Conservation (phyloP, 2,329 filamentous ascomycete genomes). For the Trichoderma lentiforme region DNA sequence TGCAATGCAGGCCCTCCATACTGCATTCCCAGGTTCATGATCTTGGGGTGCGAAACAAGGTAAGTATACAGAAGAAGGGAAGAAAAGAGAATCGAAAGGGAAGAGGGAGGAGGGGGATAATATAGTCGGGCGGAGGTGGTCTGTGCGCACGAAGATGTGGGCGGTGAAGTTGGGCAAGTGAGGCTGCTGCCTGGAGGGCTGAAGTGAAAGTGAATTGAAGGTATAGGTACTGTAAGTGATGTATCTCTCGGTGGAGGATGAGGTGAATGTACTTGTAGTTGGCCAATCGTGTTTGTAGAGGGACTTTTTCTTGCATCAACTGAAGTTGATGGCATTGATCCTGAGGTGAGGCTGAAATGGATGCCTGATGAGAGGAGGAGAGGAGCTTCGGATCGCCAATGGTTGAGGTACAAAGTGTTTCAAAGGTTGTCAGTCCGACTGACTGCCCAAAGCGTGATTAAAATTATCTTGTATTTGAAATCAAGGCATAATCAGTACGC, state of each 20-base stretch:
- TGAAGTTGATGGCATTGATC: not conserved
- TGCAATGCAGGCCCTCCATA: slow-evolving; percentile 51
- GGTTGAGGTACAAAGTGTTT: not conserved
- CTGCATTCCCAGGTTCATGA: not conserved
- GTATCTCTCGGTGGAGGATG: not conserved
- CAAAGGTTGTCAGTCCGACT: not conserved
- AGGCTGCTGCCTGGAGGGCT: slow-evolving; percentile 6
- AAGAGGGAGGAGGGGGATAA: not conserved
- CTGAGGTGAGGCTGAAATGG: not conserved
- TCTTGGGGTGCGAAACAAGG: slow-evolving; percentile 38
- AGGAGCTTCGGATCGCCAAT: not conserved
- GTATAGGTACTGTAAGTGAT: not conserved
- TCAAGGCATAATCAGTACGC: too few species aligned
- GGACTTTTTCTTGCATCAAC: not conserved
- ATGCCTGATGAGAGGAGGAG: not conserved
- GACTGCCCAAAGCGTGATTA: not conserved
- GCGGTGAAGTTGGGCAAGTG: slow-evolving; percentile 16
- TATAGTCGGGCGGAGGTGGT: slow-evolving; percentile 15
- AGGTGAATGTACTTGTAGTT: not conserved
- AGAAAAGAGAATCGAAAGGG: slow-evolving; percentile 22
- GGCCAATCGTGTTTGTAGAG: not conserved
- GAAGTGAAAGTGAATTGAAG: not conserved
- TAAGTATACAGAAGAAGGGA: slow-evolving; percentile 48
- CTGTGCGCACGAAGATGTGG: slow-evolving; percentile 13
- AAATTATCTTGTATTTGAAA: too few species aligned